These are phyloP conservation scores for Carex arenaria DNA, from an alignment of 202 grass and related monocot species.

Conservation along the genomic window DNA sequence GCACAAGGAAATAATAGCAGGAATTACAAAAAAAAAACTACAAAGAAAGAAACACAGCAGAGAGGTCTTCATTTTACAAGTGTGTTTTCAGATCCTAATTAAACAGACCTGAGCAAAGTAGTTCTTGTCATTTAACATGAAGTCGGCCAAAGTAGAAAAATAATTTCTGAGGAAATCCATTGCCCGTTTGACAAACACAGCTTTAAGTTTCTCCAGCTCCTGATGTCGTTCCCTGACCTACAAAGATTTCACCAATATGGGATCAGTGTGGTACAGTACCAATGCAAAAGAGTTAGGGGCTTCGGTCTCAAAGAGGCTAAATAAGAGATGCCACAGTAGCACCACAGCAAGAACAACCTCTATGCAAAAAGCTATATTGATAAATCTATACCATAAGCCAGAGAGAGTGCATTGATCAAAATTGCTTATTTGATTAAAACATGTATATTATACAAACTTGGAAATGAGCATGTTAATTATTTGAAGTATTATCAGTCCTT, in stretches of 20 bases:
- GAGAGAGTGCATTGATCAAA: neutral
- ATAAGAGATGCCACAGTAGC: neutral
- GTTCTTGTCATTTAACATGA: conserved; percentile 98
- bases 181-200: conserved; percentile 78
- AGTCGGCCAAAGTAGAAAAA: conserved; percentile 98
- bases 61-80: neutral
- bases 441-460: neutral
- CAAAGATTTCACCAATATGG: neutral
- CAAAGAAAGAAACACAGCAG: neutral
- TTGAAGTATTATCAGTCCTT: neutral
- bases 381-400: too few species aligned
- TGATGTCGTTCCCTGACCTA: conserved; percentile 77
- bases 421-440: neutral
- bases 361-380: neutral
- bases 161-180: conserved; percentile 90
- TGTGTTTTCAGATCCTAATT: neutral
- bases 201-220: conserved; percentile 83
- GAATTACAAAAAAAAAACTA: neutral
- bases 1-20: neutral
- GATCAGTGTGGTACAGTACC: conserved; percentile 1
- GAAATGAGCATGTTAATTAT: neutral
- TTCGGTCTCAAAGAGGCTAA: neutral
- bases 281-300: neutral
- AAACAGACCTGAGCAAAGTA: conserved; percentile 89
- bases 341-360: neutral